Conservation (phyloP, 2,329 filamentous ascomycete species). For the Beauveria asiatica region DNA sequence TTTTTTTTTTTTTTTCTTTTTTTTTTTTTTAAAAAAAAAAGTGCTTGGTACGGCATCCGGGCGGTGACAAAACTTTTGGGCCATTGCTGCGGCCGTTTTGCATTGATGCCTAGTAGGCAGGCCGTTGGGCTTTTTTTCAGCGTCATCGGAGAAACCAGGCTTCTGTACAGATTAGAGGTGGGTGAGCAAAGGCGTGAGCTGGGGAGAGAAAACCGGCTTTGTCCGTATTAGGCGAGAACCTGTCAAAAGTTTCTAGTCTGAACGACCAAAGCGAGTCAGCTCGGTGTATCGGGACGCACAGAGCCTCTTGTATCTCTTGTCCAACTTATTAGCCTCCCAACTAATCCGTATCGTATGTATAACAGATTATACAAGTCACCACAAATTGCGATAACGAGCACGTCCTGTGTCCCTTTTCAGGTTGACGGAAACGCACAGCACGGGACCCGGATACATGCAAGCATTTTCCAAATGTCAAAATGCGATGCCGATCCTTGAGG, state of each 20-base stretch:
- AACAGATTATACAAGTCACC: neutral
- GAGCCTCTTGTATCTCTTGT: neutral
- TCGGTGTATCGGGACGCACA: neutral
- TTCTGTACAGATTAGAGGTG: neutral
- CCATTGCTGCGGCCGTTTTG: neutral
- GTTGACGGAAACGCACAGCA: neutral
- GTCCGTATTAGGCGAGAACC: constrained; percentile 7
- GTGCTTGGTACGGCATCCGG: too few species aligned
- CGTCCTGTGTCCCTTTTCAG: too few species aligned
- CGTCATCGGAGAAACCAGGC: neutral
- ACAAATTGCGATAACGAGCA: neutral
- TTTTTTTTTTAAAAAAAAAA: too few species aligned
- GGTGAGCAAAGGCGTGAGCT: neutral
- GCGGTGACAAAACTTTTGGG: neutral
- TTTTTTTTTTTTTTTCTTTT: too few species aligned
- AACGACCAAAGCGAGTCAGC: constrained; percentile 1
- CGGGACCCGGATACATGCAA: too few species aligned
- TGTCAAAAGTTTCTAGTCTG: neutral
- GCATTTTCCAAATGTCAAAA: neutral
- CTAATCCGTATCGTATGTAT: too few species aligned
- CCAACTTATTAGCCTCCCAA: too few species aligned
- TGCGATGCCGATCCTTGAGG: neutral
- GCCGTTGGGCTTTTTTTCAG: neutral
- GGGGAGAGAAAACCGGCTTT: constrained; percentile 4
- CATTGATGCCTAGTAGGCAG: neutral